phyloP scores from a whole-genome alignment of 306 rosid genomes.

The Vigna radiata region DNA sequence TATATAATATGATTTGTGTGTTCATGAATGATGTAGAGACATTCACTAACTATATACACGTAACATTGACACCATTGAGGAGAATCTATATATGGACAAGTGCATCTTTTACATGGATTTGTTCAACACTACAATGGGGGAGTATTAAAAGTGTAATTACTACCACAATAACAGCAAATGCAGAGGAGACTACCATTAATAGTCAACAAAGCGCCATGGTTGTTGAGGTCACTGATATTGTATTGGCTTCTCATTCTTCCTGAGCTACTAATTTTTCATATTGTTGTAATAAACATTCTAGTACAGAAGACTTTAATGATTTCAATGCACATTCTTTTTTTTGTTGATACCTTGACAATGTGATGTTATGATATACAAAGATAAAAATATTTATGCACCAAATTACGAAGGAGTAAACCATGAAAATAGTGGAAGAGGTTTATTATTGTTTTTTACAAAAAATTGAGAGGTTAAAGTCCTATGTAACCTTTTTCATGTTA shows the following conservation, averaged over 20 bases:
- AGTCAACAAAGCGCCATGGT: constrained; percentile 25
- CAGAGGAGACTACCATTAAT: constrained; percentile 8
- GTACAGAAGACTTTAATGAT: neutral
- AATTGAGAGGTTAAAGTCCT: no score
- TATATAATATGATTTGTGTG: constrained; percentile 23
- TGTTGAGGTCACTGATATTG: constrained; percentile 15
- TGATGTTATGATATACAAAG: neutral
- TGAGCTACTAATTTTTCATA: constrained; percentile 3
- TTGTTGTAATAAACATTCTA: neutral
- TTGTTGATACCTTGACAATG: neutral
- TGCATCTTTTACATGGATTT: constrained; percentile 6
- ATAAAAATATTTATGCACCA: neutral
- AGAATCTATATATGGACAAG: constrained; percentile 34
- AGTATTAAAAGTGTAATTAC: constrained; percentile 13
- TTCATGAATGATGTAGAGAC: constrained; percentile 32
- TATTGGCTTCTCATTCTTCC: constrained; percentile 25
- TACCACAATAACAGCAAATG: constrained; percentile 14
- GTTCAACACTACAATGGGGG: constrained; percentile 1
- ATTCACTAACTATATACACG: constrained; percentile 6
- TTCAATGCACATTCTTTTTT: neutral
- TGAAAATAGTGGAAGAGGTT: no score
- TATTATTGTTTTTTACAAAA: no score
- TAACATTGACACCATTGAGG: constrained; percentile 15
- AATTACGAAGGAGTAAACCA: neutral
- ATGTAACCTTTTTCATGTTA: no score